Percentiles rank a stretch among this genome's conserved stretches.
phyloP scores from a whole-genome alignment of 225 moss, liverwort and hornwort genomes.

The Physcomitrellopsis africana region DNA sequence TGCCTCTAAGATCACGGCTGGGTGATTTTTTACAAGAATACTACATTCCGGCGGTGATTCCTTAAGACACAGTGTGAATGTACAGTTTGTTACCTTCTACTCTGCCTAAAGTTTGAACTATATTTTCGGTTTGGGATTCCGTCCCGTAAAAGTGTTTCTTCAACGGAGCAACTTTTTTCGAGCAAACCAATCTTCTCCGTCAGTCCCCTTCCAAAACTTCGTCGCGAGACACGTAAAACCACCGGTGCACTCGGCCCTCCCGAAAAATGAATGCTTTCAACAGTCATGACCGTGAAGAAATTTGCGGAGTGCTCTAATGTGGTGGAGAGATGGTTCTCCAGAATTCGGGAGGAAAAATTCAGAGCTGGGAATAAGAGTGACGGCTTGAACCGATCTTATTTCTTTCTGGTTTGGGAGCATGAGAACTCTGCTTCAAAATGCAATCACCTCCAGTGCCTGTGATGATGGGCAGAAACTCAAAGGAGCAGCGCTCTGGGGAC shows the following conservation, averaged over 20 bases:
- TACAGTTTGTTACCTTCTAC: background rate
- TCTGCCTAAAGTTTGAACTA: background rate
- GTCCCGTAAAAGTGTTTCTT: background rate
- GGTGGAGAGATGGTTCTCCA: background rate
- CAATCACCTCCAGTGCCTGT: slow-evolving; percentile 42
- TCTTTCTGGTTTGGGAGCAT: slow-evolving; percentile 11
- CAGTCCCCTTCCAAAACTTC: background rate
- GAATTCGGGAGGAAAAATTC: background rate
- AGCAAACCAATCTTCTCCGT: no score
- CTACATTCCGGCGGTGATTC: slow-evolving; percentile 2
- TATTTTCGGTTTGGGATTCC: slow-evolving; percentile 3
- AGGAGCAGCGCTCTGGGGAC: slow-evolving; percentile 67
- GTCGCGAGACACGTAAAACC: no score
- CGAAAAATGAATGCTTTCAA: background rate
- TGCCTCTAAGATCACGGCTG: background rate
- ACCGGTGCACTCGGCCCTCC: background rate
- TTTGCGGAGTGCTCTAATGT: background rate
- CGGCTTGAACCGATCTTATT: slow-evolving; percentile 28
- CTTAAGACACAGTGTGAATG: slow-evolving; percentile 7
- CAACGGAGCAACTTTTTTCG: background rate
- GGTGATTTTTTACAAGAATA: slow-evolving; percentile 4
- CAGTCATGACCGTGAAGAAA: background rate
- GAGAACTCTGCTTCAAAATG: slow-evolving; percentile 25
- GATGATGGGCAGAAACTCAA: slow-evolving; percentile 61
- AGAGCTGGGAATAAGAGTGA: slow-evolving; percentile 38